These are phyloP conservation scores for Dicorynia guianensis DNA, from an alignment of 306 rosid species.

Conservation along the genomic window DNA sequence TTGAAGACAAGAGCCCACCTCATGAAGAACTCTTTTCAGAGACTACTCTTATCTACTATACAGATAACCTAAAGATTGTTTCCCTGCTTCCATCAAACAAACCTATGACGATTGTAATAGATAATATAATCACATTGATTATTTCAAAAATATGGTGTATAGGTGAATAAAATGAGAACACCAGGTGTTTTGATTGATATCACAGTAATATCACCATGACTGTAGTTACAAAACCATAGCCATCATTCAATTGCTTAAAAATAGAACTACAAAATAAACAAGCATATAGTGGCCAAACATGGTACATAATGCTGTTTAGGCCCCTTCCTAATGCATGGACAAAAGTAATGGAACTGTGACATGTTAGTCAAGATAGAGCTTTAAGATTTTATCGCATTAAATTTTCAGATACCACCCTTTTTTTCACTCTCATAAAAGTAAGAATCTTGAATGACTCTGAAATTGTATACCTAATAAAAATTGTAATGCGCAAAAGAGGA, in stretches of 20 bases:
- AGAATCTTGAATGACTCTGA: neutral
- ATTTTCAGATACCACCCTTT: neutral
- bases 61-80: neutral
- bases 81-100: too few relatives aligned
- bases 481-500: slow-evolving; percentile 1
- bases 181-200: too few relatives aligned
- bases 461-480: neutral
- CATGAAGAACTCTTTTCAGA: neutral
- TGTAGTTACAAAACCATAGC: neutral
- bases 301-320: too few relatives aligned
- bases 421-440: neutral
- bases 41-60: neutral
- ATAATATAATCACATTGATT: too few relatives aligned
- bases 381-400: neutral
- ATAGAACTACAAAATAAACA: neutral
- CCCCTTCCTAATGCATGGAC: neutral
- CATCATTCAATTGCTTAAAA: neutral
- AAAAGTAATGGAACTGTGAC: neutral
- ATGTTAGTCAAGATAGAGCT: neutral
- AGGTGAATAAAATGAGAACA: too few relatives aligned
- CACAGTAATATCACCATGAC: neutral
- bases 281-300: neutral
- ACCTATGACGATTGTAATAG: too few relatives aligned
- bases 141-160: too few relatives aligned
- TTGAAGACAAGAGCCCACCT: neutral